Percentiles rank a stretch among this genome's conserved stretches.
Evolutionary conservation across 176 grass and related monocot genomes (phyloP).

Genomic region (Eremochloa ophiuroides): DNA sequence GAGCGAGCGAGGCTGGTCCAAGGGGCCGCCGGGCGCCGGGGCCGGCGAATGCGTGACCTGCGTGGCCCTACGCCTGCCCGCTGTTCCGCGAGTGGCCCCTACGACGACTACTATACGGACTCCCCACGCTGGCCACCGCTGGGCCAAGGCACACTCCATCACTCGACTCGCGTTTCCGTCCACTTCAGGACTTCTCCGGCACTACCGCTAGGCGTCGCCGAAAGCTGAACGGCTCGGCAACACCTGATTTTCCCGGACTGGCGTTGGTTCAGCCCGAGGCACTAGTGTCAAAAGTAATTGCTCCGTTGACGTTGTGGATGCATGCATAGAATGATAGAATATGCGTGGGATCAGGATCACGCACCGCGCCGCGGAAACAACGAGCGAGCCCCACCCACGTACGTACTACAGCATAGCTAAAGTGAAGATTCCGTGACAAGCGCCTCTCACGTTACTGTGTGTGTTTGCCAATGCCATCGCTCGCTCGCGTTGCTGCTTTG

Average conservation of each 20-base stretch:
- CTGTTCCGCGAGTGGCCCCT: slow-evolving; percentile 15
- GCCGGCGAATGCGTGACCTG: too few relatives aligned
- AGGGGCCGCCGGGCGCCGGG: too few relatives aligned
- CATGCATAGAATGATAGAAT: background rate
- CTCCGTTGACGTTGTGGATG: background rate
- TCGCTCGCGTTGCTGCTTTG: background rate
- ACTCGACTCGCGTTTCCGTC: too few relatives aligned
- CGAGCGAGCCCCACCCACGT: background rate
- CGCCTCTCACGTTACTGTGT: background rate
- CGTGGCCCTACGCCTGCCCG: background rate
- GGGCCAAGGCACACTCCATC: too few relatives aligned
- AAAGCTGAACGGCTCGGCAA: background rate
- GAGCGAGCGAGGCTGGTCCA: background rate
- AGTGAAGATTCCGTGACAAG: background rate
- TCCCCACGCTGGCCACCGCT: too few relatives aligned
- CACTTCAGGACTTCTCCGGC: background rate
- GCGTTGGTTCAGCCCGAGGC: too few relatives aligned
- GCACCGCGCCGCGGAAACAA: background rate
- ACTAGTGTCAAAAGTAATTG: too few relatives aligned
- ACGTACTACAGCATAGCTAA: too few relatives aligned
- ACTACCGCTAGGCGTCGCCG: background rate
- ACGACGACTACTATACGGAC: background rate
- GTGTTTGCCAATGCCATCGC: background rate
- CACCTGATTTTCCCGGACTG: too few relatives aligned
- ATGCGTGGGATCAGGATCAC: background rate